Conservation (phyloP, 2,329 filamentous ascomycete genomes). For the Cladophialophora exuberans region DNA sequence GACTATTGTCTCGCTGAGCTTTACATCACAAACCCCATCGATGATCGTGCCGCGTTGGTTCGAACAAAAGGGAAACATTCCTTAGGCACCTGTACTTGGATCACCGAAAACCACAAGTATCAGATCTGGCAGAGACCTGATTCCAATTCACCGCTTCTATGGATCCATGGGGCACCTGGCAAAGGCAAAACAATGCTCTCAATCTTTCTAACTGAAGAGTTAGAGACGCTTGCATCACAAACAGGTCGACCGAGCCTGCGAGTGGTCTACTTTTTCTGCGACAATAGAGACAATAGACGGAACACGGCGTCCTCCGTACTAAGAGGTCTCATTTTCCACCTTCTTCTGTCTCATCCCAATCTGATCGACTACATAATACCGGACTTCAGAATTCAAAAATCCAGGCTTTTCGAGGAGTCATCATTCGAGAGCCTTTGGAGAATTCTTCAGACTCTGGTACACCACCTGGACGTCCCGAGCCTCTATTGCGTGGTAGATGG, state of each 20-base stretch:
- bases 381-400: background rate
- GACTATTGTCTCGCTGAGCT: slow-evolving; percentile 4
- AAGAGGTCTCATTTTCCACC: slow-evolving; percentile 34
- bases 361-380: background rate
- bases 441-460: background rate
- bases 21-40: background rate
- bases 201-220: slow-evolving; percentile 34
- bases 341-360: slow-evolving; percentile 18
- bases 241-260: background rate
- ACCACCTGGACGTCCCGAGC: background rate
- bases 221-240: slow-evolving; percentile 24
- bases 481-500: slow-evolving; percentile 2
- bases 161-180: slow-evolving; percentile 36
- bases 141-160: slow-evolving; percentile 29
- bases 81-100: background rate
- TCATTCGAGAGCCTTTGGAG: slow-evolving; percentile 3
- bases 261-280: slow-evolving; percentile 37
- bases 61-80: background rate
- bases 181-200: slow-evolving; percentile 37
- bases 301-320: slow-evolving; percentile 32
- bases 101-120: background rate
- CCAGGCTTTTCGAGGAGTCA: background rate
- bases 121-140: slow-evolving; percentile 8
- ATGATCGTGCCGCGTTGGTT: slow-evolving; percentile 1
- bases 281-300: slow-evolving; percentile 32